Evolutionary conservation across 768 basidiomycete species (phyloP).

Genomic region (Lactarius sp.): DNA sequence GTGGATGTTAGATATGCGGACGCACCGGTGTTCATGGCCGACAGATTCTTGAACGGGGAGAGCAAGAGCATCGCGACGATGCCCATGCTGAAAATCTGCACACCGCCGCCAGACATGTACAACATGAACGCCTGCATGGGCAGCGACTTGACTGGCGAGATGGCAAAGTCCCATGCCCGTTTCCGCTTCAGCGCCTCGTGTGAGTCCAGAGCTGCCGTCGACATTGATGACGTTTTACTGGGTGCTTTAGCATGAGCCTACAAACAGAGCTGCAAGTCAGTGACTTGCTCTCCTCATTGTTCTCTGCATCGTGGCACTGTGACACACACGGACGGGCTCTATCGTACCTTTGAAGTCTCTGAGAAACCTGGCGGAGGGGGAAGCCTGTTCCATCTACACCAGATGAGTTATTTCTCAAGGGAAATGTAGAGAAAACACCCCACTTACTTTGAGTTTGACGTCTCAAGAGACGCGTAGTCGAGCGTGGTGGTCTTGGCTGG

Average conservation of each 20-base stretch:
- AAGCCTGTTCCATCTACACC: constrained; percentile 10
- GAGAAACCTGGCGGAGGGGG: constrained; percentile 18
- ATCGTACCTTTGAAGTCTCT: constrained; percentile 13
- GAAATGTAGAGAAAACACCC: neutral
- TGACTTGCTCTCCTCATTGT: neutral
- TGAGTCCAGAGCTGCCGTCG: constrained; percentile 40
- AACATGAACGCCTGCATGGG: constrained; percentile 99
- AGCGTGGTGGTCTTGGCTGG: neutral
- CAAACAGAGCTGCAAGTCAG: neutral
- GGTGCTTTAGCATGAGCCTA: constrained; percentile 40
- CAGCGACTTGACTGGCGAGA: constrained; percentile 79
- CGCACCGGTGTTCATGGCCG: constrained; percentile 73
- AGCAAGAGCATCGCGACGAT: constrained; percentile 91
- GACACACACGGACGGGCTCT: neutral
- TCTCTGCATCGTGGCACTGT: neutral
- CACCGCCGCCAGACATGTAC: constrained; percentile 95
- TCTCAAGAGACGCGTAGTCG: constrained; percentile 13
- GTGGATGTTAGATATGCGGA: neutral
- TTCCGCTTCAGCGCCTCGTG: constrained; percentile 68
- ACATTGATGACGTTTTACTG: constrained; percentile 33
- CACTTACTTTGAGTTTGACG: constrained; percentile 14
- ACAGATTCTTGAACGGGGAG: constrained; percentile 79
- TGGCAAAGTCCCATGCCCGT: constrained; percentile 83
- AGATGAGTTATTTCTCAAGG: neutral
- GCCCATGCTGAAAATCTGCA: constrained; percentile 96